A percentile compares a stretch with the other conserved stretches of the same genome.
Conservation (phyloP, 805 yeast genomes). For the Zygoascus ofunaensis region DNA sequence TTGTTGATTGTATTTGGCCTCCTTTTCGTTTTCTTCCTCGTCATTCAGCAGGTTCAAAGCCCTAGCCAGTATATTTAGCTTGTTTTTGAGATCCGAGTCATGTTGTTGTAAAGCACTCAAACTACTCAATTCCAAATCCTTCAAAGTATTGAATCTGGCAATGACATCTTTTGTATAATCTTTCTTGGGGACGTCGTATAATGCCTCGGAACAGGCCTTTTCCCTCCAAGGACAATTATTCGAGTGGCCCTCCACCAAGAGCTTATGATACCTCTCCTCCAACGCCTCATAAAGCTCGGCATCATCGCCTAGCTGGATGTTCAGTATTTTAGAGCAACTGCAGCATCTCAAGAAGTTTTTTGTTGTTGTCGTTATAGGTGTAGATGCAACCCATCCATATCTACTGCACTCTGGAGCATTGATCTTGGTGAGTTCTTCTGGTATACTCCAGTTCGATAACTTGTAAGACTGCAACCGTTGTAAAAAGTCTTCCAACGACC, state of each 20-base stretch:
- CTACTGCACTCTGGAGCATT: not conserved
- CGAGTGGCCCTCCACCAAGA: not conserved
- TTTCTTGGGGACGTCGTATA: not conserved
- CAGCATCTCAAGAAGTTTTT: not conserved
- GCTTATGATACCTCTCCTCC: not conserved
- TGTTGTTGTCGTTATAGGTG: too few species aligned
- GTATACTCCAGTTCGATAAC: not conserved
- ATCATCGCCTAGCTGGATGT: not conserved
- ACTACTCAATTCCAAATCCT: not conserved
- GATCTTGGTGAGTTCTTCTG: not conserved
- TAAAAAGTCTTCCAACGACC: constrained; percentile 1
- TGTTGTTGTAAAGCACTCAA: too few species aligned
- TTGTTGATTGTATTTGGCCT: not conserved
- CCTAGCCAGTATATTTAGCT: not conserved
- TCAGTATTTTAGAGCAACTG: not conserved
- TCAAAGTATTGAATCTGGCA: not conserved
- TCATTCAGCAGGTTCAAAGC: not conserved
- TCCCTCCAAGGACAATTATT: constrained; percentile 1
- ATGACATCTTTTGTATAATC: not conserved
- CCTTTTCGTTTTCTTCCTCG: too few species aligned
- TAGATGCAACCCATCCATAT: not conserved
- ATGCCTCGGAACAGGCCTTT: not conserved
- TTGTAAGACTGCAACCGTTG: not conserved
- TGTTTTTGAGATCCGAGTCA: not conserved
- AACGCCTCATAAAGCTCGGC: not conserved